Percentiles rank a stretch among this genome's conserved stretches.
Conservation (phyloP, 1,284 basidiomycete genomes). For the Peniophora sp. region DNA sequence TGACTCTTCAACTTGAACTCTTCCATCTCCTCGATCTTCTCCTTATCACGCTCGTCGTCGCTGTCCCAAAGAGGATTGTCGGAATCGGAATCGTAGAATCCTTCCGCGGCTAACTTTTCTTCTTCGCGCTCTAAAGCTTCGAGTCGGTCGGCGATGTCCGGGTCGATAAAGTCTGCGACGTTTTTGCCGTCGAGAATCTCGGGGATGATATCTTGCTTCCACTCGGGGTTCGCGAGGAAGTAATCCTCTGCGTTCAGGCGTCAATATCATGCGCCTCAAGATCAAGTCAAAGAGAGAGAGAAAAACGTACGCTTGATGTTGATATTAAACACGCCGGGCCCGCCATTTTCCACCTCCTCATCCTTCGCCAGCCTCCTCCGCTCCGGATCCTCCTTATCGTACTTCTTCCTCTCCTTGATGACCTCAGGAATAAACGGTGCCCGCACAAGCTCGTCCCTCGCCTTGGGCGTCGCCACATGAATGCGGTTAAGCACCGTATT, state of each 20-base stretch:
- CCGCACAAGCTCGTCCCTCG: constrained; percentile 80
- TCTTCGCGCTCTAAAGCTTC: constrained; percentile 97
- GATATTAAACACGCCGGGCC: constrained; percentile 85
- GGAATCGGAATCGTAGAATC: constrained; percentile 89
- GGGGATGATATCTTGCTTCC: constrained; percentile 95
- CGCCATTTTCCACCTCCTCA: constrained; percentile 76
- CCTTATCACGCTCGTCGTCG: constrained; percentile 84
- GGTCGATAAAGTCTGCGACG: constrained; percentile 97
- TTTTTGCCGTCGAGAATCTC: constrained; percentile 99
- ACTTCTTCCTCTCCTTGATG: constrained; percentile 72
- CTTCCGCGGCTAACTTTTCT: constrained; percentile 87
- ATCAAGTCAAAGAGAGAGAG: not conserved
- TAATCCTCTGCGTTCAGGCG: constrained; percentile 89
- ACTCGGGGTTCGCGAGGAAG: constrained; percentile 83
- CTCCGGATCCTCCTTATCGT: constrained; percentile 79
- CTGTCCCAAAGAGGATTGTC: constrained; percentile 76
- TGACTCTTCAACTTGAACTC: constrained; percentile 76
- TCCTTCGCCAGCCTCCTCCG: constrained; percentile 69
- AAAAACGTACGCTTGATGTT: constrained; percentile 72
- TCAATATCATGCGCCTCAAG: constrained; percentile 9
- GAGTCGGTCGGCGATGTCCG: constrained; percentile 95
- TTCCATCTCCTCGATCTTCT: constrained; percentile 56
- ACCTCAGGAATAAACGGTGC: constrained; percentile 82
- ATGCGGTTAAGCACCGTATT: constrained; percentile 89
- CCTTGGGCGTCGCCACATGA: constrained; percentile 85